Conservation (phyloP, 176 grass and related monocot genomes). For the Hsuehochloa calcarea region DNA sequence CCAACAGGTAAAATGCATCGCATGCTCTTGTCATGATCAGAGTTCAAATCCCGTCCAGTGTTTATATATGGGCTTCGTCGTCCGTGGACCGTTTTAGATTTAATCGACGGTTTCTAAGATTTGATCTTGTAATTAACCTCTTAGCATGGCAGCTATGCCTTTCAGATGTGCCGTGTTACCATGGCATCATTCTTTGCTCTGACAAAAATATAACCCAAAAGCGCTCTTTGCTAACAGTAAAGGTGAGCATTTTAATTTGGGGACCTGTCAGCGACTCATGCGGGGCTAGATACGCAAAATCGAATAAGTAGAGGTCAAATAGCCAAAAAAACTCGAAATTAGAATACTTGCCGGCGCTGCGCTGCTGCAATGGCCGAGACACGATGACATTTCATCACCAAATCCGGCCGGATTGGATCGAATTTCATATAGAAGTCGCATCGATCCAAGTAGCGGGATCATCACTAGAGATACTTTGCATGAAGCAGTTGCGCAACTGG, state of each 20-base stretch:
- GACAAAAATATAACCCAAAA: background rate
- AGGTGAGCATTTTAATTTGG: background rate
- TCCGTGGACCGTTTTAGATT: no score
- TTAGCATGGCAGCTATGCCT: no score
- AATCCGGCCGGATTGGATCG: slow-evolving; percentile 31
- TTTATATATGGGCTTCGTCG: no score
- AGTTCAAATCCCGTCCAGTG: no score
- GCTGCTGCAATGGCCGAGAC: slow-evolving; percentile 25
- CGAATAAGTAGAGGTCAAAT: no score
- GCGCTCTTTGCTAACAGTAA: background rate
- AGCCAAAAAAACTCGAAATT: background rate
- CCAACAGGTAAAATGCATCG: background rate
- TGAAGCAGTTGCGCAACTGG: background rate
- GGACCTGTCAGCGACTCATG: background rate
- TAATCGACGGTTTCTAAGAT: no score
- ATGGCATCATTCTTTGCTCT: background rate
- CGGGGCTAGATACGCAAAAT: no score
- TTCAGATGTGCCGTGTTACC: background rate
- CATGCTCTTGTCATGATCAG: background rate
- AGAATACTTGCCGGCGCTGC: background rate
- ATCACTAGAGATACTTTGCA: slow-evolving; percentile 9
- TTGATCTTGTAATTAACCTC: no score
- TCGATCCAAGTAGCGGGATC: slow-evolving; percentile 36
- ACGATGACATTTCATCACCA: slow-evolving; percentile 35
- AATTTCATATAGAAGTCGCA: background rate